These are phyloP conservation scores for Mycothermus thermophilus DNA, from an alignment of 495 filamentous ascomycete species.

Conservation along the genomic window DNA sequence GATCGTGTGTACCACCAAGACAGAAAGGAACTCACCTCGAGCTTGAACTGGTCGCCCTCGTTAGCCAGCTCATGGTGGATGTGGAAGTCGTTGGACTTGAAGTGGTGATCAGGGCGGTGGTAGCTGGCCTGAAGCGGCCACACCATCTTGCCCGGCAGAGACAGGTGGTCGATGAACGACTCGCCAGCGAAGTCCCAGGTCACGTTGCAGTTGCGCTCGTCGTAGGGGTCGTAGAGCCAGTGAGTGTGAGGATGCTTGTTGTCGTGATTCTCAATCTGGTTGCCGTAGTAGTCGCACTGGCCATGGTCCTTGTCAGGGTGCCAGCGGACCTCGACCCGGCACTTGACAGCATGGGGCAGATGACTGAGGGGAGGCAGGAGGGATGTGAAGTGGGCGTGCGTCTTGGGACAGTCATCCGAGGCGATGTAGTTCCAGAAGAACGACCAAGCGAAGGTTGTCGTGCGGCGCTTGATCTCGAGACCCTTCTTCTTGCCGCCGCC, in stretches of 20 bases:
- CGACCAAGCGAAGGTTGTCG: slow-evolving; percentile 1
- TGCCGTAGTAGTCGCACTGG: background rate
- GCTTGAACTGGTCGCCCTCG: background rate
- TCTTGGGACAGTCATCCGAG: slow-evolving; percentile 2
- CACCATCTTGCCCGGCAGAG: background rate
- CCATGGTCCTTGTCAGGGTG: background rate
- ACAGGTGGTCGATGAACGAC: background rate
- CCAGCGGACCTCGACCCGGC: slow-evolving; percentile 1
- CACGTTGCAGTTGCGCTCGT: background rate
- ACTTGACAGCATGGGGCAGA: slow-evolving; percentile 1
- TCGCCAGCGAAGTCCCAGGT: slow-evolving; percentile 1
- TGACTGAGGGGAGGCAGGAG: background rate
- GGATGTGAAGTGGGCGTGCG: background rate
- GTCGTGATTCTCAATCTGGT: background rate
- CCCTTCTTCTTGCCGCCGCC: background rate
- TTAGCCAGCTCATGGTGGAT: background rate
- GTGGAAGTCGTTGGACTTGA: background rate
- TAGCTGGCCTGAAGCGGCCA: slow-evolving; percentile 1
- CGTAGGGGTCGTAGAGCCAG: background rate
- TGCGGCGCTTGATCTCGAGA: background rate
- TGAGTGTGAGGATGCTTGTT: background rate
- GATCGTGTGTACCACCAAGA: background rate
- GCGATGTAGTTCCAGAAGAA: slow-evolving; percentile 7
- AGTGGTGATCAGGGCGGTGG: background rate
- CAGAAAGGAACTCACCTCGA: background rate